A percentile compares a stretch with the other conserved stretches of the same genome.
phyloP scores from a whole-genome alignment of 164 flowering plant species.

The Piper betle region DNA sequence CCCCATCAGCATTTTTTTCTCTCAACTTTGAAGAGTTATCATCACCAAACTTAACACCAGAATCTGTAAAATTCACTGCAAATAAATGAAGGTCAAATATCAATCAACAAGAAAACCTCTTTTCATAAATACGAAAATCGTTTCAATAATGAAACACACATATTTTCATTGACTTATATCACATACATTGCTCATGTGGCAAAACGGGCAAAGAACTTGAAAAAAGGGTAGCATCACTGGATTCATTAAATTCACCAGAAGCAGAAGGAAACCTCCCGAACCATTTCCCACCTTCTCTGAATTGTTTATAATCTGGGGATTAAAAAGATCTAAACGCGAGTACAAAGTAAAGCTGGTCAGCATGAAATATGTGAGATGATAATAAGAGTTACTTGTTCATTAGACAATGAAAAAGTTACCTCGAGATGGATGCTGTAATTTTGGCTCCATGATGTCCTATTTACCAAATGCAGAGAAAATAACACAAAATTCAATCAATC shows the following conservation, averaged over 20 bases:
- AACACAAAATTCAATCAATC: not conserved
- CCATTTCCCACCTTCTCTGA: slow-evolving; percentile 25
- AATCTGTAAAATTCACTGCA: slow-evolving; percentile 51
- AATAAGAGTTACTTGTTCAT: not conserved
- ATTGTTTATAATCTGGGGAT: not conserved
- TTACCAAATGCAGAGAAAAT: too few relatives aligned
- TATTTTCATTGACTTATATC: not conserved
- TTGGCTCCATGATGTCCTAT: not conserved
- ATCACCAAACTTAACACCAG: slow-evolving; percentile 25
- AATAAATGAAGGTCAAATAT: not conserved
- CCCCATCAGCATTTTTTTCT: slow-evolving; percentile 22
- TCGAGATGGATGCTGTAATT: not conserved
- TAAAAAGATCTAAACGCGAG: not conserved
- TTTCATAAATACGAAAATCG: not conserved
- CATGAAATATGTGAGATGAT: too few relatives aligned
- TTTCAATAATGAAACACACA: not conserved
- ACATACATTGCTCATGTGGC: slow-evolving; percentile 69
- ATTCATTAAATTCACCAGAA: slow-evolving; percentile 32
- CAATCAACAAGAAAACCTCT: not conserved
- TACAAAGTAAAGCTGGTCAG: not conserved
- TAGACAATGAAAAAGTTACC: not conserved
- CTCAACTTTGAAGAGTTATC: slow-evolving; percentile 32
- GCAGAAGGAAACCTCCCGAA: slow-evolving; percentile 33
- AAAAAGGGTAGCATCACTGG: slow-evolving; percentile 68
- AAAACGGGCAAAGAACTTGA: slow-evolving; percentile 91